Evolutionary conservation across 2,329 filamentous ascomycete species (phyloP).

Genomic region (Fusarium continuum): DNA sequence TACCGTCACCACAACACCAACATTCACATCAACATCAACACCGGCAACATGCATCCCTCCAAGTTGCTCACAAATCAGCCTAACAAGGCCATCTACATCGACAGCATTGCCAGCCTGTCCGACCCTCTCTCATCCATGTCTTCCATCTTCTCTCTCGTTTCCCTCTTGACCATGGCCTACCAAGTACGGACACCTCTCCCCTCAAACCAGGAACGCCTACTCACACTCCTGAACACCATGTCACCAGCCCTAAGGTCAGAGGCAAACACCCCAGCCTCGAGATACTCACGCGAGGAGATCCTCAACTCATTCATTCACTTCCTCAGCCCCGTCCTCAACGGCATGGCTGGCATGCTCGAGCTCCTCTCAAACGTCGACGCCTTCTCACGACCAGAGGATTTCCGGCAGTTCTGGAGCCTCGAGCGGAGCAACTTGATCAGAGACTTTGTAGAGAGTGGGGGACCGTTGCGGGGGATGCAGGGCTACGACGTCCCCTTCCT

Average conservation of each 20-base stretch:
- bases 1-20: slow-evolving; percentile 1
- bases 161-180: slow-evolving; percentile 48
- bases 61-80: slow-evolving; percentile 37
- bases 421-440: slow-evolving; percentile 48
- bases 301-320: slow-evolving; percentile 47
- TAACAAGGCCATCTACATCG: slow-evolving; percentile 37
- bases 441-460: slow-evolving; percentile 45
- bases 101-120: slow-evolving; percentile 46
- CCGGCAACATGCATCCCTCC: slow-evolving; percentile 33
- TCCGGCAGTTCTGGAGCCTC: slow-evolving; percentile 49
- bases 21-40: not conserved
- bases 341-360: slow-evolving; percentile 48
- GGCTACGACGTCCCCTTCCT: slow-evolving; percentile 43
- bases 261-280: not conserved
- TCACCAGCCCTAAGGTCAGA: slow-evolving; percentile 34
- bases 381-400: slow-evolving; percentile 46
- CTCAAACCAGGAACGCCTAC: slow-evolving; percentile 44
- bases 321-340: slow-evolving; percentile 48
- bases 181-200: slow-evolving; percentile 42
- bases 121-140: slow-evolving; percentile 46
- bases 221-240: slow-evolving; percentile 49
- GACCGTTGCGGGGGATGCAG: slow-evolving; percentile 35
- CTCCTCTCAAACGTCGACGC: slow-evolving; percentile 47
- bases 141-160: slow-evolving; percentile 47
- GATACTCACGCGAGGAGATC: slow-evolving; percentile 42